Conservation (phyloP, 2,329 filamentous ascomycete genomes). For the Colletotrichum gigasporum region DNA sequence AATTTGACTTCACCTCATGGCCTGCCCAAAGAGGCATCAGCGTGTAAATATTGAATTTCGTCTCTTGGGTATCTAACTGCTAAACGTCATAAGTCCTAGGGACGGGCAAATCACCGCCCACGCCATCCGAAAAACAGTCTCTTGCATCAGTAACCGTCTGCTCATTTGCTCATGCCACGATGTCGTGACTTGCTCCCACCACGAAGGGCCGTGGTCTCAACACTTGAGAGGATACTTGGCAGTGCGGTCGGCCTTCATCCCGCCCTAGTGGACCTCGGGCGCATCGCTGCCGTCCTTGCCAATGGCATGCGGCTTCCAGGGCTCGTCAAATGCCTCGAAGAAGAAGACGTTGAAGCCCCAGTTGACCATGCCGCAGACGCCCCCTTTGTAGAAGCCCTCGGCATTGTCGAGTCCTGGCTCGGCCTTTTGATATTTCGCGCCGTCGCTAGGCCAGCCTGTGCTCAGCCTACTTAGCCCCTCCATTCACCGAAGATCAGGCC, state of each 20-base stretch:
- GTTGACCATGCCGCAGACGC: constrained; percentile 70
- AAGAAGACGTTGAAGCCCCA: constrained; percentile 77
- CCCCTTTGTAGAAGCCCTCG: constrained; percentile 66
- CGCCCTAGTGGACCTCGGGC: constrained; percentile 76
- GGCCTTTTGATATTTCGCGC: constrained; percentile 69
- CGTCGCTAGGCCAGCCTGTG: constrained; percentile 68
- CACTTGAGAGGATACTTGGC: constrained; percentile 58
- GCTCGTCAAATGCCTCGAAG: constrained; percentile 80
- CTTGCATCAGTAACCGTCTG: not conserved
- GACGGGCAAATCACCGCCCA: constrained; percentile 3
- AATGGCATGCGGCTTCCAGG: constrained; percentile 72
- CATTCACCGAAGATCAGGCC: not conserved
- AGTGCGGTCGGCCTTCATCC: constrained; percentile 68
- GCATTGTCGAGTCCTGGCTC: constrained; percentile 69
- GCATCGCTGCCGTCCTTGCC: constrained; percentile 70
- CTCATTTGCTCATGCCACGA: not conserved
- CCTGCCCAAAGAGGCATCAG: constrained; percentile 9
- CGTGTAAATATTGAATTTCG: constrained; percentile 8
- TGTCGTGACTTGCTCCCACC: not conserved
- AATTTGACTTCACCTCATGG: not conserved
- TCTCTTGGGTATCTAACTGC: not conserved
- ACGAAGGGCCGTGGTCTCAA: not conserved
- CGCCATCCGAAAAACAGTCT: constrained; percentile 16
- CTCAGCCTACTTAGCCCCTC: constrained; percentile 8
- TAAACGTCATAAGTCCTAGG: constrained; percentile 3